These are phyloP conservation scores for Cadophora sp. DNA, from an alignment of 2,329 filamentous ascomycete species.

Conservation along the genomic window DNA sequence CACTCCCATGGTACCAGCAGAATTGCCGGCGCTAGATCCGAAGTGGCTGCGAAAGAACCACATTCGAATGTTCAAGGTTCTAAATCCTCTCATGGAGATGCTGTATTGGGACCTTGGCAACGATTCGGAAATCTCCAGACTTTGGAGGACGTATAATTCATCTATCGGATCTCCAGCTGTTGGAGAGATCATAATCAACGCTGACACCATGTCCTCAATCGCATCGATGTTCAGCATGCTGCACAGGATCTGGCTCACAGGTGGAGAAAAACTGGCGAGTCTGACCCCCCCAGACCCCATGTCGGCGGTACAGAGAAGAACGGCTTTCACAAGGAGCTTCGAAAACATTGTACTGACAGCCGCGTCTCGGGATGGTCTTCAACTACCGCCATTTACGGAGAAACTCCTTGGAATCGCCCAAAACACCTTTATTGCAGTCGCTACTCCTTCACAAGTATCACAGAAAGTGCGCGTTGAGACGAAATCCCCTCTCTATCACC, in stretches of 20 bases:
- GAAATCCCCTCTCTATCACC: conserved; percentile 68
- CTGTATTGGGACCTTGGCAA: conserved; percentile 68
- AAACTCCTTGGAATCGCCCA: conserved; percentile 59
- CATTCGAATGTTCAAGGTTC: conserved; percentile 66
- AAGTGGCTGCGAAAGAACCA: conserved; percentile 86
- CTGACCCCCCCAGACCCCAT: conserved; percentile 36
- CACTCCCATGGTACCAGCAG: conserved; percentile 57
- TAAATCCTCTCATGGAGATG: conserved; percentile 64
- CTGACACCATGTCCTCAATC: conserved; percentile 82
- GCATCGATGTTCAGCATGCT: conserved; percentile 74
- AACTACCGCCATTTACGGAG: conserved; percentile 67
- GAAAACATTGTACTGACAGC: conserved; percentile 55
- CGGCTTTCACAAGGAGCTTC: conserved; percentile 62
- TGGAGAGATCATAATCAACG: conserved; percentile 90
- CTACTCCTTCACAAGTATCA: conserved; percentile 68
- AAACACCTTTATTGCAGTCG: conserved; percentile 65
- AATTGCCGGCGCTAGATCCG: conserved; percentile 82
- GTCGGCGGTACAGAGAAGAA: conserved; percentile 52
- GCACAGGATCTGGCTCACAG: conserved; percentile 70
- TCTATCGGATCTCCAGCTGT: conserved; percentile 71
- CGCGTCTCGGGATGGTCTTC: conserved; percentile 57
- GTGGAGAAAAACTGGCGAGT: conserved; percentile 47
- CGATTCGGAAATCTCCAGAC: conserved; percentile 58
- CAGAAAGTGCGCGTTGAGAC: conserved; percentile 56
- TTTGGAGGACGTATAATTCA: conserved; percentile 68